Base-by-base conservation (phyloP, 1,284 basidiomycete species). In the Ganoderma leucocontextum region DNA sequence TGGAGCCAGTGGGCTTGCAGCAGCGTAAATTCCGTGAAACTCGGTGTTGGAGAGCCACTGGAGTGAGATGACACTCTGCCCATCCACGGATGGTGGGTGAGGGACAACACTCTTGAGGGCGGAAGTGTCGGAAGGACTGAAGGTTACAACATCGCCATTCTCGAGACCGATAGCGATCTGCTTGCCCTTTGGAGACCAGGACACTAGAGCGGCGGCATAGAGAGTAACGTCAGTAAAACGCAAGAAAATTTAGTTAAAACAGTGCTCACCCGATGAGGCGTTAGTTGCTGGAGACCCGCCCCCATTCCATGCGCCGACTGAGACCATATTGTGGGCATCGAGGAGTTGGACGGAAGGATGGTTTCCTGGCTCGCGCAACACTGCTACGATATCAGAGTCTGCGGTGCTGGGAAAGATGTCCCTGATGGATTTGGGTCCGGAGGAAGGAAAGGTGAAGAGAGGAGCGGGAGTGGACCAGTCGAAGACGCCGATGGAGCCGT, bases 151-250 rank as follows among this genome's bases (percentile, higher is more conserved):
- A 66, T 92, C 89, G 4, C 95, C 94, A 22, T 83, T 85, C 67
- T 86, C 85, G 17, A 94, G 80, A 38, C 92, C 95, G 52, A 95
- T 85, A 0, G 92, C 94, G 41, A 96, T 80, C 71, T 95, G 94
- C 77, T 95, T 96, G 58, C 94, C 95, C 77, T 94, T 95, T 2
- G 93, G 90, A 2, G 95, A 95, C 94, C 95, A 96, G 25, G 89
- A 88, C 6, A 91, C 91, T 91, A 71, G 38, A 41, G 58, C 57
- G 0, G 58, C 57, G 0, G n/a, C 44, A 59, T 77, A 60, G 4
- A 25, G 47, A 52, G 22, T 9, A 25, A 4, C 12, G 60, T 15
- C n/a, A 36, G 22, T 75, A 69, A 68, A 41, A n/a, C 39, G 63
- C 0, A 35, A 29, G 17, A 25, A 68, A 38, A 70, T 63, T 47